phyloP scores from a whole-genome alignment of 192 early-diverging fungal species.

The Entophlyctis helioformis region DNA sequence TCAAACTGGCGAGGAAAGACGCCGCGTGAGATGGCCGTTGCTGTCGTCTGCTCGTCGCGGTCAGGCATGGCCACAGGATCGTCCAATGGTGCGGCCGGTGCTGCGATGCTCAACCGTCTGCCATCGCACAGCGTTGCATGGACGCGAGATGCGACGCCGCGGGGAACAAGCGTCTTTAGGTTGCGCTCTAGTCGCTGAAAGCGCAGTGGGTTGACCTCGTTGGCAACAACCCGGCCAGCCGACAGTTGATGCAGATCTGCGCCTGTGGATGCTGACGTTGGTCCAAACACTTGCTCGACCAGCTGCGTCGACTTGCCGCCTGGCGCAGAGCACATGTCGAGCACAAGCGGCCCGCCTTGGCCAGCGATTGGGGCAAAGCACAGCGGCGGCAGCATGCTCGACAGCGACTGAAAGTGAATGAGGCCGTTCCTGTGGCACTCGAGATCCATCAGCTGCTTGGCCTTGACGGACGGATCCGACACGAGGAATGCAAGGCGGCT shows the following conservation, averaged over 20 bases:
- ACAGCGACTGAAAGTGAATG: conserved; percentile 7
- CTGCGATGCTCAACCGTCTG: conserved; percentile 65
- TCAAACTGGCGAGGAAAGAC: conserved; percentile 39
- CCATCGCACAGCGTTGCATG: conserved; percentile 30
- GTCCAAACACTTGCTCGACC: neutral
- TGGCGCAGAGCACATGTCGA: conserved; percentile 90
- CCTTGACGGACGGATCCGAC: conserved; percentile 1
- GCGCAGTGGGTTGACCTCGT: conserved; percentile 5
- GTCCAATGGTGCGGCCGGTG: conserved; percentile 61
- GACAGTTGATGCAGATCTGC: too few relatives aligned
- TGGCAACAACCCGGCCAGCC: conserved; percentile 1
- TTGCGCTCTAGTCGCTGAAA: neutral
- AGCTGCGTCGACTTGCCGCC: conserved; percentile 82
- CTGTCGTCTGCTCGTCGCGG: too few relatives aligned
- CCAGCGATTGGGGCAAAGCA: neutral
- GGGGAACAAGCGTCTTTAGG: neutral
- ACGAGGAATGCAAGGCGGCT: neutral
- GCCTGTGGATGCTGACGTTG: too few relatives aligned
- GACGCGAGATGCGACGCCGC: neutral
- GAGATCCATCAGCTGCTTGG: too few relatives aligned
- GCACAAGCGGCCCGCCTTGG: conserved; percentile 38
- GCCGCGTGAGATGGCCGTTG: neutral
- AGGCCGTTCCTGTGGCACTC: too few relatives aligned
- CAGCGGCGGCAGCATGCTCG: conserved; percentile 7
- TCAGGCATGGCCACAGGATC: conserved; percentile 11